Conservation (phyloP, 2,329 filamentous ascomycete species). For the Cordyceps farinosa region DNA sequence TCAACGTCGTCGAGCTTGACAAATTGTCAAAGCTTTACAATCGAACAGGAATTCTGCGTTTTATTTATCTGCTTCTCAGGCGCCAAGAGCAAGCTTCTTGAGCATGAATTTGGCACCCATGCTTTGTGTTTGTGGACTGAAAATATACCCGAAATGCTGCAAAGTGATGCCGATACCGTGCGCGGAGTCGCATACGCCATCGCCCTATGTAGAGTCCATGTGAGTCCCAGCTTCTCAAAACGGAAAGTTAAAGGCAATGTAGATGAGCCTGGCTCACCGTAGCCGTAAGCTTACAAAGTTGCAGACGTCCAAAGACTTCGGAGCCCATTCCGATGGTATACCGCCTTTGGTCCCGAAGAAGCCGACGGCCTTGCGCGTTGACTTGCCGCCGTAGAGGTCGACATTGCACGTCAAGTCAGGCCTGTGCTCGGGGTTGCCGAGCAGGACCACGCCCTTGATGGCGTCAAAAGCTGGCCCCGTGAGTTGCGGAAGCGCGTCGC, state of each 20-base stretch:
- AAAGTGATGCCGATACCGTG: constrained; percentile 2
- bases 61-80: background rate
- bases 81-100: background rate
- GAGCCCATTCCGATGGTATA: constrained; percentile 3
- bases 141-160: background rate
- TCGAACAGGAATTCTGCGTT: no score
- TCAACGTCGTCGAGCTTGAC: no score
- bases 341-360: background rate
- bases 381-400: constrained; percentile 4
- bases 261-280: no score
- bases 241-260: no score
- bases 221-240: no score
- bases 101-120: constrained; percentile 8
- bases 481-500: constrained; percentile 7
- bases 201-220: background rate
- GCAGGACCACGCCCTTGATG: constrained; percentile 7
- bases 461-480: background rate
- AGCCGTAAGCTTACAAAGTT: background rate
- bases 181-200: constrained; percentile 7
- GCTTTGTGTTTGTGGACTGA: background rate
- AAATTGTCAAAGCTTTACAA: no score
- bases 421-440: constrained; percentile 6
- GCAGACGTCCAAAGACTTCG: constrained; percentile 7
- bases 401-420: constrained; percentile 2
- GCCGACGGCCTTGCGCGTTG: background rate